Base-by-base conservation (phyloP, 2,329 filamentous ascomycete species). In the Monilinia vaccinii-corymbosi region DNA sequence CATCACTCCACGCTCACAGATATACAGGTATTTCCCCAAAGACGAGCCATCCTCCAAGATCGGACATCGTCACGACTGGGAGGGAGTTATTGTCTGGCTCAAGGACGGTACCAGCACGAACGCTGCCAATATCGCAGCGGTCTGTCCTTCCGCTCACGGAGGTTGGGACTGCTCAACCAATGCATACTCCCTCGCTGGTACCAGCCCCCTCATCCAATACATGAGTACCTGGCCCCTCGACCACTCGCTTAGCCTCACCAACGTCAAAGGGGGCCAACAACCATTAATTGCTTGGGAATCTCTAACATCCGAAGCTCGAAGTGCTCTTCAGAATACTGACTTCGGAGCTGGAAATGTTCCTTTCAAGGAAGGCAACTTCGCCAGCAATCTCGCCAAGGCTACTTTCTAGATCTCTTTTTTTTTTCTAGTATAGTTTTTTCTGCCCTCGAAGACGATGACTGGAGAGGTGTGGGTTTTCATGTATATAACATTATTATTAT, bases 1-100 rank as follows among this genome's bases (percentile, higher is more conserved):
- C n/a, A 67, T n/a, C 68, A 3, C 46, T n/a, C n/a, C 9, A 18
- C 14, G 40, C 52, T 61, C 16, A 62, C n/a, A 36, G 75, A 76
- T 44, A 3, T 2, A 1, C 21, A 81, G 75, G 76, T 78, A 77
- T 66, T 72, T 76, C 66, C 77, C 77, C 55, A 78, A 79, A 69
- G 76, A 78, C 61, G 68, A 73, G 63, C 74, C 76, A 13, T 67
- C 64, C 31, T n/a, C n/a, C n/a, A n/a, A n/a, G 48, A 60, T 0
- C 3, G 79, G 79, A 10, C 80, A 82, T 64, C 75, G 79, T 23
- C 77, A 82, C 68, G 80, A 82, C 66, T 82, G 79, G 80, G 79
- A 82, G 64, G 77, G 76, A n/a, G 72, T 77, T 0, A 76, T 82
- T 40, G 74, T 82, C 31, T 82, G 78, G 77, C 73, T 83, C 0